Base-by-base conservation (phyloP, 106 monocot genomes). In the Cymbidium sinense region DNA sequence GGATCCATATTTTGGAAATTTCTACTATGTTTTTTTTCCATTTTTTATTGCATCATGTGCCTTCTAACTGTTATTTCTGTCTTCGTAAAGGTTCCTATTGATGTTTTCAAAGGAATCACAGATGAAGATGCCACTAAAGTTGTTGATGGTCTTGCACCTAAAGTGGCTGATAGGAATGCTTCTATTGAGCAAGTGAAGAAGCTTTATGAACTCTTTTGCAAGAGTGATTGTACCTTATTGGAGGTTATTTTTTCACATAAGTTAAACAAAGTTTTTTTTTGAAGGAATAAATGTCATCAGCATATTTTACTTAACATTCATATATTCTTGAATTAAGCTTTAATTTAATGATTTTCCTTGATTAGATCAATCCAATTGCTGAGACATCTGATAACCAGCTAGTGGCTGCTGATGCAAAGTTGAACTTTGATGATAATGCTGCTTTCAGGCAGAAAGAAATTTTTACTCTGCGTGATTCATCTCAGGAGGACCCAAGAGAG, bases 351-450 rank as follows among this genome's bases (percentile, higher is more conserved):
- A 19, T 43, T n/a, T 65, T 75, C 67, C 19, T 77, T 28, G 61
- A 17, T 52, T 77, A 96, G 98, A 92, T 98, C 79, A 98, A 98
- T 83, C 98, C 98, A 70, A 79, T 98, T 76, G 98, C 92, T 8
- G 98, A 98, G 83, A 98, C 98, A 67, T 84, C 98, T 77, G 92
- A 94, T 83, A 98, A 86, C 25, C 84, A 89, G 80, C 82, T 98
- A 37, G 90, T 94, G 25, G 98, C 94, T 39, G 94, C 98, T 76
- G 98, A 98, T 90, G 98, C 98, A n/a, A 98, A 98, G 90, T 77
- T 98, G 80, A 98, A 98, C 82, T 98, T 98, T 87, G 98, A 98
- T 87, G 98, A 98, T 52, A 98, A 98, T 88, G 98, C 94, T 77
- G 90, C 92, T 78, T 94, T 90, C 62, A 87, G 94, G 35, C 94